Evolutionary conservation across 2,329 filamentous ascomycete species (phyloP).

Genomic region (Penicillium capsulatum): DNA sequence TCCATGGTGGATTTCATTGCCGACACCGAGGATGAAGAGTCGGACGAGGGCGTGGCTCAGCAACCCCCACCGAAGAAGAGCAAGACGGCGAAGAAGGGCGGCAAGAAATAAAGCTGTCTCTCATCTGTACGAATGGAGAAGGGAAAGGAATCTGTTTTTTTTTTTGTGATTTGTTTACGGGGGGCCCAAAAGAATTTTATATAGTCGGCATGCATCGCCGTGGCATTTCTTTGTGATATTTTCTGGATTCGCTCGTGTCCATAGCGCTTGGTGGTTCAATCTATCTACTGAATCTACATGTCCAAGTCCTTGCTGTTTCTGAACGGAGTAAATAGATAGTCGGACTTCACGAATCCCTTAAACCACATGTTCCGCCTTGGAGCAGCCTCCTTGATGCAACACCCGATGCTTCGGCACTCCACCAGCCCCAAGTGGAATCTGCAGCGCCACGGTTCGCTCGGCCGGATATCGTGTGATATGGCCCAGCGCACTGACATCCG

Average conservation of each 20-base stretch:
- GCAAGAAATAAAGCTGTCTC: constrained; percentile 28
- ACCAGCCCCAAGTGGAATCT: constrained; percentile 21
- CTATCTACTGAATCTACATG: neutral
- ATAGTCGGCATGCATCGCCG: constrained; percentile 16
- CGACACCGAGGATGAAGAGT: constrained; percentile 45
- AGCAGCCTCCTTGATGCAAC: constrained; percentile 41
- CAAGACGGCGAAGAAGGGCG: constrained; percentile 33
- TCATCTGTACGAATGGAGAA: constrained; percentile 14
- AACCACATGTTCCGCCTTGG: constrained; percentile 12
- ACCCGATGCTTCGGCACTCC: constrained; percentile 39
- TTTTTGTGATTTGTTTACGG: constrained; percentile 9
- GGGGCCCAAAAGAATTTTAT: constrained; percentile 15
- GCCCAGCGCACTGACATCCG: constrained; percentile 38
- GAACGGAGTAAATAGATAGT: too few species aligned
- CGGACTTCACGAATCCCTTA: neutral
- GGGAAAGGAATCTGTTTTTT: constrained; percentile 15
- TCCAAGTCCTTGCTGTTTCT: too few species aligned
- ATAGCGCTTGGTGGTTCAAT: neutral
- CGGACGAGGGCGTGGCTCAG: constrained; percentile 27
- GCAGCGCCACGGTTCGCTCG: neutral
- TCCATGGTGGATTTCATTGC: constrained; percentile 46
- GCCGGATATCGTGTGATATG: constrained; percentile 43
- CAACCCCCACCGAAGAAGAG: constrained; percentile 37
- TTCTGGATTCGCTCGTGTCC: constrained; percentile 4
- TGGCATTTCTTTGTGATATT: constrained; percentile 11